These are phyloP conservation scores for Neoboletus brunneissimus DNA, from an alignment of 768 basidiomycete species.

Conservation along the genomic window DNA sequence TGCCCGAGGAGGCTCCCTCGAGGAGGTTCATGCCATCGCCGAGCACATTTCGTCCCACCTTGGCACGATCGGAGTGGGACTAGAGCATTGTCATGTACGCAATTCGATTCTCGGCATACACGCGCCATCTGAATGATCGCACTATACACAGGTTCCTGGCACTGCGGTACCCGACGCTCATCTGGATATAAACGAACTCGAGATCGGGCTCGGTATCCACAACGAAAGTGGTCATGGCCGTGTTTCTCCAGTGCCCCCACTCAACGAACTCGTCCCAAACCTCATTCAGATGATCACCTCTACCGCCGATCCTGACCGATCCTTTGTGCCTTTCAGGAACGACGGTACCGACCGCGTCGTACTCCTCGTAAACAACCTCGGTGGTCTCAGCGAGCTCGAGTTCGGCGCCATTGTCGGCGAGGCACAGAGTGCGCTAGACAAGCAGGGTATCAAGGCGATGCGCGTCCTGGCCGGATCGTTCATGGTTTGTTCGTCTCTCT, in stretches of 20 bases:
- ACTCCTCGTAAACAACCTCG: conserved; percentile 84
- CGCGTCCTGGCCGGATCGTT: conserved; percentile 77
- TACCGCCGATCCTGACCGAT: conserved; percentile 73
- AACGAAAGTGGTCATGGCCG: conserved; percentile 79
- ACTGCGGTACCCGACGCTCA: conserved; percentile 57
- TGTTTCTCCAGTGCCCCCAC: conserved; percentile 67
- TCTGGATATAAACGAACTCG: conserved; percentile 63
- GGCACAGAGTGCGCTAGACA: conserved; percentile 51
- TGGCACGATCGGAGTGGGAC: conserved; percentile 80
- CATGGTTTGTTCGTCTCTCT: conserved; percentile 55
- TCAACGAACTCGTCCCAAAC: conserved; percentile 64
- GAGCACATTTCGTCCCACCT: conserved; percentile 63
- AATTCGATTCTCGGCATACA: not conserved
- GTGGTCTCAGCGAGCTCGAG: conserved; percentile 82
- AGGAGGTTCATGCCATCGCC: conserved; percentile 65
- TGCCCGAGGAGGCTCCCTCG: conserved; percentile 58
- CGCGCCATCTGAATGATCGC: not conserved
- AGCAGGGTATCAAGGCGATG: conserved; percentile 52
- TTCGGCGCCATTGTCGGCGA: conserved; percentile 67
- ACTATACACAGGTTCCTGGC: conserved; percentile 63
- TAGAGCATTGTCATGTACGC: conserved; percentile 83
- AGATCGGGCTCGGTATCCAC: conserved; percentile 90
- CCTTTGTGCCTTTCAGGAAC: conserved; percentile 68
- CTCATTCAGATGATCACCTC: conserved; percentile 69
- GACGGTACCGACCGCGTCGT: conserved; percentile 67